Conservation (phyloP, 75 land plant species). For the Pinus taeda region DNA sequence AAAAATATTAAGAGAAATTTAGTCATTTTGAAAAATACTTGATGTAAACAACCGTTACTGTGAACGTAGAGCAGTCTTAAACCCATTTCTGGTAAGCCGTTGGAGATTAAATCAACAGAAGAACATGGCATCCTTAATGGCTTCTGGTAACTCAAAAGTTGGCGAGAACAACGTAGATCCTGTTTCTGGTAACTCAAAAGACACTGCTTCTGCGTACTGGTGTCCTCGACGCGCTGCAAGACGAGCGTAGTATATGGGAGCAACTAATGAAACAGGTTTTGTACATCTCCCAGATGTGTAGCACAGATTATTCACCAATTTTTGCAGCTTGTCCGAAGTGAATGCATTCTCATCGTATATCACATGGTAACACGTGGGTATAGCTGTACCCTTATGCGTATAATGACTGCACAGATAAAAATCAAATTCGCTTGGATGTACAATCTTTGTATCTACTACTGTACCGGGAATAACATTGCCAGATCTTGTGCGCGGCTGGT, state of each 20-base stretch:
- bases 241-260: conserved; percentile 73
- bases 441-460: conserved; percentile 39
- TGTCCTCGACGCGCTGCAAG: conserved; percentile 56
- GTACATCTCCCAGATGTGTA: conserved; percentile 55
- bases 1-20: too few species aligned
- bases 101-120: neutral
- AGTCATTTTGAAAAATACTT: too few species aligned
- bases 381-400: conserved; percentile 44
- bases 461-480: conserved; percentile 54
- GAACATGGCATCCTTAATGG: neutral
- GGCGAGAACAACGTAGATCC: neutral
- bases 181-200: too few species aligned
- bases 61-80: too few species aligned
- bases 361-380: conserved; percentile 48
- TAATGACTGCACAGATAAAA: conserved; percentile 56
- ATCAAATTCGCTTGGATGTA: conserved; percentile 45
- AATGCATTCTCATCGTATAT: conserved; percentile 50
- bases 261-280: conserved; percentile 50
- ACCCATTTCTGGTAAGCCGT: too few species aligned
- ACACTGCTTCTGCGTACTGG: conserved; percentile 35
- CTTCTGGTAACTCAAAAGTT: neutral
- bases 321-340: conserved; percentile 41
- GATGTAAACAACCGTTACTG: too few species aligned
- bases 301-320: conserved; percentile 42
- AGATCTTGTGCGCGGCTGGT: conserved; percentile 5